Conservation (phyloP, 2,329 filamentous ascomycete genomes). For the Cytospora mali region DNA sequence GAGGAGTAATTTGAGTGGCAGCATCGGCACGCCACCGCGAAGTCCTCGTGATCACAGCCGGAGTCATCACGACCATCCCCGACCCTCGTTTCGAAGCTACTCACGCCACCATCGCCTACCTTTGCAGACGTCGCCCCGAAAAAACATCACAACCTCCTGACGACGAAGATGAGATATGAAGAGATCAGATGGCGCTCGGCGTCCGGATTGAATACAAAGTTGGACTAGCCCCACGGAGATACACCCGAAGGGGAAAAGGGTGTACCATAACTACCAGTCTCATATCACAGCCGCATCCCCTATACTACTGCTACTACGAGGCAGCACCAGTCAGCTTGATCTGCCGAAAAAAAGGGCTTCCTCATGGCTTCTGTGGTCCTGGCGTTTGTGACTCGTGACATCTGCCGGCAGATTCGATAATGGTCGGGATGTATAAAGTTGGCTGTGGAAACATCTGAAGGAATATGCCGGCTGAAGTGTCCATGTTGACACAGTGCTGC, state of each 20-base stretch:
- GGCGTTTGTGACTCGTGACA: too few relatives aligned
- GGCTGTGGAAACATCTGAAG: too few relatives aligned
- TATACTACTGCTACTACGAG: neutral
- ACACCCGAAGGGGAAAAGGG: slow-evolving; percentile 2
- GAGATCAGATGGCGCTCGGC: neutral
- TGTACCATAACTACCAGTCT: slow-evolving; percentile 2
- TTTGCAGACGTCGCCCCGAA: neutral
- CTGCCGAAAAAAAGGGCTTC: neutral
- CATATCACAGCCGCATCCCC: neutral
- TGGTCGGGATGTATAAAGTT: too few relatives aligned
- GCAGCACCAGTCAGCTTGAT: neutral
- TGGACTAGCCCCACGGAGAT: neutral
- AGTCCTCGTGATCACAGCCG: neutral
- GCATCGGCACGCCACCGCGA: too few relatives aligned
- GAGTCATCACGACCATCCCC: neutral
- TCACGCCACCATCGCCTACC: neutral
- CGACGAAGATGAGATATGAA: neutral
- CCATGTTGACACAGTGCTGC: too few relatives aligned
- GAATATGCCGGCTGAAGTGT: too few relatives aligned
- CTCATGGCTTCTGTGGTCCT: neutral
- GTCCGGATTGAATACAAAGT: neutral
- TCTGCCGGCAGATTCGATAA: too few relatives aligned
- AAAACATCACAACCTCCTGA: neutral
- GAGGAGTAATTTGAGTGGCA: too few relatives aligned
- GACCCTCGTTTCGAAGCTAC: neutral